Percentiles rank a stretch among this genome's conserved stretches.
Conservation (phyloP, 2,329 filamentous ascomycete species). For the Exserohilum turcica region DNA sequence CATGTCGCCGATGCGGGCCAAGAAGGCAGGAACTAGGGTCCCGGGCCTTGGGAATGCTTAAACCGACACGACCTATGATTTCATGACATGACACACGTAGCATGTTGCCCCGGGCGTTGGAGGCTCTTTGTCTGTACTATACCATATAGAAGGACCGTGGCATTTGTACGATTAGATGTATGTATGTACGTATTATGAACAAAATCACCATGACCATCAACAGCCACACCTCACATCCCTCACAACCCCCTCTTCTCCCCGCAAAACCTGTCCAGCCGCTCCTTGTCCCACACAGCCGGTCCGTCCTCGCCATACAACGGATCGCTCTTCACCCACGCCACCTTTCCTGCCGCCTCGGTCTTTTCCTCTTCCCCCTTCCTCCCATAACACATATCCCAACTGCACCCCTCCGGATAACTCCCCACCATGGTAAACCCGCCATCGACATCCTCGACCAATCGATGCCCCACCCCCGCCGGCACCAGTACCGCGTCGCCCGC, state of each 20-base stretch:
- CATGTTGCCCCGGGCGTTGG: constrained; percentile 10
- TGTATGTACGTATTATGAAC: too few species aligned
- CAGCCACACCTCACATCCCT: too few species aligned
- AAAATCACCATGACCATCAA: too few species aligned
- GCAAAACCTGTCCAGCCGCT: constrained; percentile 20
- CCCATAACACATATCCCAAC: constrained; percentile 75
- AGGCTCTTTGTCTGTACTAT: constrained; percentile 9
- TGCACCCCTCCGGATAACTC: constrained; percentile 62
- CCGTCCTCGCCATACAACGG: constrained; percentile 53
- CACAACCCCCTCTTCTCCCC: constrained; percentile 8
- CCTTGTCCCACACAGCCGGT: constrained; percentile 29
- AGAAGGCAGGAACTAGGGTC: constrained; percentile 11
- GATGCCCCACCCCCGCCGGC: constrained; percentile 69
- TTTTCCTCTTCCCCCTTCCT: constrained; percentile 60
- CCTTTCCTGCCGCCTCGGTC: constrained; percentile 53
- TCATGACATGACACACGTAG: constrained; percentile 3
- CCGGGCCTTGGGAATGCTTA: constrained; percentile 6
- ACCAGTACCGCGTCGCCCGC: constrained; percentile 68
- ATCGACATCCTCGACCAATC: constrained; percentile 62
- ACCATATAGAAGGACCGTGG: constrained; percentile 6
- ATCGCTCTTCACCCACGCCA: constrained; percentile 65
- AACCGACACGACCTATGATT: constrained; percentile 7
- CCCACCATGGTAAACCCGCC: constrained; percentile 70
- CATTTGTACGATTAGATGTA: constrained; percentile 11
- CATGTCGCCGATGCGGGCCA: constrained; percentile 25